Base-by-base conservation (phyloP, 169 alveolate genomes). In the Plasmodium inui region DNA sequence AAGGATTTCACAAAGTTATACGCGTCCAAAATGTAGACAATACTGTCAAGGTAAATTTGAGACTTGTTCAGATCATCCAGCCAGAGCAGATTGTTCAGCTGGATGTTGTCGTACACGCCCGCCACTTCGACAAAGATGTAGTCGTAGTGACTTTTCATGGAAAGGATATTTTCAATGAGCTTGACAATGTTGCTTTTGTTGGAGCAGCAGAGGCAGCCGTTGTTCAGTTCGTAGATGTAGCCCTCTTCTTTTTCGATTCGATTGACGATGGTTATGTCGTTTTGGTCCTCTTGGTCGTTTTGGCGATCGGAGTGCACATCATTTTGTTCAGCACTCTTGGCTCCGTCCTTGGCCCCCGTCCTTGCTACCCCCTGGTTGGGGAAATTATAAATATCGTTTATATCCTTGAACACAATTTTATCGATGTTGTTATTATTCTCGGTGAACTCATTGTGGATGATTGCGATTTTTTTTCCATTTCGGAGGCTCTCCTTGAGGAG, bases 121-220 rank as follows among this genome's bases (percentile, higher is more conserved):
- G 95, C 55, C 3, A 91, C 95, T 70, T 91, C 95, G 6, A 91
- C 95, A 46, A 91, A 91, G 30, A 91, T 91, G 71, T 26, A 50
- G 55, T 91, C 95, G 76, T 91, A 91, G 6, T 44, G 4, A 8
- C 82, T 82, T 91, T 91, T 91, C 81, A 81, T 76, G 19, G 82
- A 12, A 32, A 91, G 83, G 53, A 91, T 91, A 32, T 81, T 80
- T 91, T 91, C 95, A 14, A 91, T 91, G 17, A 91, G 50, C 41
- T 80, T 82, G 3, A 91, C 95, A 50, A 91, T 82, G 83, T 91
- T 91, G 41, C 95, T 91, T 26, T 91, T 91, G 72, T 91, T 91
- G 9, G 95, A 91, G 37, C 95, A 91, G 57, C 95, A 91, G 61
- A 91, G 61, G 55, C 95, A 91, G 2, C 95, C 95, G 41, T 91